Conservation (phyloP, 306 rosid genomes). For the Psophocarpus tetragonolobus region DNA sequence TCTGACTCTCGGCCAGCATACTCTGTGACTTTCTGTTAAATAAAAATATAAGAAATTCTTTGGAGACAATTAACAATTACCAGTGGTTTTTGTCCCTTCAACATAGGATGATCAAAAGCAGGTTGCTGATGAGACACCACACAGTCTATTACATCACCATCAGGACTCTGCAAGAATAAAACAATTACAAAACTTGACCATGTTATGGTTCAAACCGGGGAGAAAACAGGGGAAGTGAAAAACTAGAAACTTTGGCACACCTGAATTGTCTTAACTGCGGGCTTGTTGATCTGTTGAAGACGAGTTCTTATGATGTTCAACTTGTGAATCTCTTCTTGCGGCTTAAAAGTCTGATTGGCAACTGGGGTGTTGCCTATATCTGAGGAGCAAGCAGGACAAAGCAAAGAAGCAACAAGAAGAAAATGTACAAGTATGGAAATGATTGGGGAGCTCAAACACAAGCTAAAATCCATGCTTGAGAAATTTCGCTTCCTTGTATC, state of each 20-base stretch:
- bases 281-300: constrained; percentile 76
- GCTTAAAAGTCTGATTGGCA: constrained; percentile 59
- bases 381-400: constrained; percentile 56
- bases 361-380: constrained; percentile 28
- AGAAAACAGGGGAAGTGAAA: constrained; percentile 34
- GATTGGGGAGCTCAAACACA: constrained; percentile 54
- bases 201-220: constrained; percentile 1
- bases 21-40: neutral
- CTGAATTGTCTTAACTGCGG: constrained; percentile 80
- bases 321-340: constrained; percentile 58
- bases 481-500: constrained; percentile 38
- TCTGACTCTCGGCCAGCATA: neutral
- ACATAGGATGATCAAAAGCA: constrained; percentile 92
- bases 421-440: constrained; percentile 55
- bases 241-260: constrained; percentile 35
- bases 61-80: constrained; percentile 37
- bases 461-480: constrained; percentile 72
- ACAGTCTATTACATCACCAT: constrained; percentile 91
- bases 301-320: constrained; percentile 53
- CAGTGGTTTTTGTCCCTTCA: constrained; percentile 75
- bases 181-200: neutral
- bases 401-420: constrained; percentile 60
- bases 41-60: neutral
- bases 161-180: constrained; percentile 64
- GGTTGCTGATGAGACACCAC: constrained; percentile 78